phyloP scores from a whole-genome alignment of 169 alveolate genomes.

The Ichthyophthirius multifiliis region DNA sequence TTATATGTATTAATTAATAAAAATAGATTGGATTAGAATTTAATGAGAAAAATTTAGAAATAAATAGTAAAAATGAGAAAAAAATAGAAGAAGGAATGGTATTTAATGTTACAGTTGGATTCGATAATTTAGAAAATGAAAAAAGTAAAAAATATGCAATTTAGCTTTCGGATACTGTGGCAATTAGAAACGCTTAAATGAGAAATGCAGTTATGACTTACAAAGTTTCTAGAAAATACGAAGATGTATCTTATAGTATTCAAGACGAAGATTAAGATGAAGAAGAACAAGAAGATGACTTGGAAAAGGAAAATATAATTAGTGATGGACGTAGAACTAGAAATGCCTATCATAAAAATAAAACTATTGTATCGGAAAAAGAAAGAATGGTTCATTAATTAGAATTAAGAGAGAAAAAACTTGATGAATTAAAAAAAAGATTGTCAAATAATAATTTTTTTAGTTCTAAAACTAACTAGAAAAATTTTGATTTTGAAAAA shows the following conservation, averaged over 20 bases:
- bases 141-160: conserved; percentile 48
- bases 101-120: conserved; percentile 43
- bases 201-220: conserved; percentile 49
- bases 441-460: conserved; percentile 39
- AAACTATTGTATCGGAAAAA: conserved; percentile 43
- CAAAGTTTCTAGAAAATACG: conserved; percentile 44
- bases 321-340: conserved; percentile 23
- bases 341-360: conserved; percentile 57
- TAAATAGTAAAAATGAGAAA: conserved; percentile 51
- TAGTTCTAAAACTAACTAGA: conserved; percentile 42
- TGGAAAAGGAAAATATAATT: not conserved
- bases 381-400: conserved; percentile 64
- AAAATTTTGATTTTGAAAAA: conserved; percentile 59
- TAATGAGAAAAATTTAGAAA: conserved; percentile 45
- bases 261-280: conserved; percentile 56
- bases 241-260: conserved; percentile 66
- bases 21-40: conserved; percentile 58
- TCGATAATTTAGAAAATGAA: conserved; percentile 41
- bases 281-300: conserved; percentile 35
- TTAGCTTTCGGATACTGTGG: conserved; percentile 68
- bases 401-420: conserved; percentile 53
- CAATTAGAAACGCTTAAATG: conserved; percentile 46
- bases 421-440: conserved; percentile 70
- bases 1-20: too few species aligned
- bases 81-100: conserved; percentile 52